Evolutionary conservation across 2,329 filamentous ascomycete species (phyloP).

Genomic region (Nemania abortiva): DNA sequence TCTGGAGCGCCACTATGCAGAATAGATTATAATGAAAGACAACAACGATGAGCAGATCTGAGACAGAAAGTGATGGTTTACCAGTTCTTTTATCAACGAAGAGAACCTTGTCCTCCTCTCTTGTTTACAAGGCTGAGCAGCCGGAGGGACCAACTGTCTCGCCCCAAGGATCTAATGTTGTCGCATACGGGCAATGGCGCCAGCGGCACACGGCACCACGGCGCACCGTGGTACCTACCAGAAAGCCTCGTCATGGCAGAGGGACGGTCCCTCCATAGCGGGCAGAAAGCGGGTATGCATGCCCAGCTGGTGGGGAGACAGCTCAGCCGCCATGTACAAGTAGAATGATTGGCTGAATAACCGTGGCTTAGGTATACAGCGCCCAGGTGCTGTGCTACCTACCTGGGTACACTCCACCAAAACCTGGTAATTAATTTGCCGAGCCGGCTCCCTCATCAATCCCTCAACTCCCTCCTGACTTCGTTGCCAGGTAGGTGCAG

Average conservation of each 20-base stretch:
- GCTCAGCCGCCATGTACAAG: constrained; percentile 39
- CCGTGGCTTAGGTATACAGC: constrained; percentile 5
- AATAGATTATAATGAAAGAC: neutral
- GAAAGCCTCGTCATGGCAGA: constrained; percentile 26
- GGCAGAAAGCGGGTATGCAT: neutral
- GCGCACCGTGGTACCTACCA: constrained; percentile 6
- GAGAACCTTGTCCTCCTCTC: neutral
- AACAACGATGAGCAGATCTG: constrained; percentile 3
- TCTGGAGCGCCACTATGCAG: neutral
- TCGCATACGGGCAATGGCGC: too few relatives aligned
- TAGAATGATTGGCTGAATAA: constrained; percentile 2
- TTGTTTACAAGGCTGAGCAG: constrained; percentile 30
- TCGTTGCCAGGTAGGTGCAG: neutral
- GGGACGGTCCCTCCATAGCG: neutral
- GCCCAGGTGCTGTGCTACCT: neutral
- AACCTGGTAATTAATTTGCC: constrained; percentile 3
- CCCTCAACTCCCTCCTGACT: neutral
- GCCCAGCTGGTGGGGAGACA: constrained; percentile 9
- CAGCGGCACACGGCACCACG: constrained; percentile 5
- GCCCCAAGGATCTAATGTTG: neutral
- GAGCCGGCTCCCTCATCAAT: constrained; percentile 1
- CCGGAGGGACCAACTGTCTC: constrained; percentile 1
- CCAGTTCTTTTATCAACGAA: constrained; percentile 28
- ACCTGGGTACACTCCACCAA: neutral
- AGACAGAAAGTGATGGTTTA: neutral